Evolutionary conservation across 2,329 filamentous ascomycete species (phyloP), one percentile per base, ranked within the genome.

Genomic region (Endocalyx cinctus): DNA sequence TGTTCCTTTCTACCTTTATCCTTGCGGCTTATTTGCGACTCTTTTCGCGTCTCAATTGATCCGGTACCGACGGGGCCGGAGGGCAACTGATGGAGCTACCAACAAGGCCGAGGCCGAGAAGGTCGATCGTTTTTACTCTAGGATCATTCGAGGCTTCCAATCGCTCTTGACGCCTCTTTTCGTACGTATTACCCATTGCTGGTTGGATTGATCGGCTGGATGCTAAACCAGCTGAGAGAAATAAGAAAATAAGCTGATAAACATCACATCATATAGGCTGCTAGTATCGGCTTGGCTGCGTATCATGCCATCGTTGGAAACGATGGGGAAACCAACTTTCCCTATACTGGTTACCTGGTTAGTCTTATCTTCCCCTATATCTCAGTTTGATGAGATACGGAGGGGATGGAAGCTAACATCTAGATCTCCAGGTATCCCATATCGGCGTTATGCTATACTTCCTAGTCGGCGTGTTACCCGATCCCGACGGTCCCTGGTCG

Each of bases 401-500:
- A n/a, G n/a, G n/a, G n/a, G n/a, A n/a, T n/a, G n/a, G n/a, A n/a
- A n/a, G n/a, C n/a, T n/a, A n/a, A n/a, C n/a, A n/a, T n/a, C n/a
- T n/a, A n/a, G 20, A 23, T 8, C 8, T 8, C 20, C 8, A 48
- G 61, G 59, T 64, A 5, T 62, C 64, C 4, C 52, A 64, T 30
- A 59, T 63, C 11, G 63, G 53, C 6, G 62, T 64, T 4, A 27
- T 66, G 5, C 55, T 67, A 4, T 67, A 64, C 39, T 66, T 62
- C 28, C 37, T 65, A 4, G 59, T 59, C 15, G 64, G 64, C 3
- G 45, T 67, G 31, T 51, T 67, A 6, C 64, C 64, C 4, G 60
- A 67, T 25, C 64, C 64, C 1, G 63, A 67, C 41, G 64, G 64
- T 1, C 64, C 64, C 6, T 67, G 64, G 64, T 54, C 57, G 5